Evolutionary conservation across 306 rosid species (phyloP).

Genomic region (Cucumis cinereus): DNA sequence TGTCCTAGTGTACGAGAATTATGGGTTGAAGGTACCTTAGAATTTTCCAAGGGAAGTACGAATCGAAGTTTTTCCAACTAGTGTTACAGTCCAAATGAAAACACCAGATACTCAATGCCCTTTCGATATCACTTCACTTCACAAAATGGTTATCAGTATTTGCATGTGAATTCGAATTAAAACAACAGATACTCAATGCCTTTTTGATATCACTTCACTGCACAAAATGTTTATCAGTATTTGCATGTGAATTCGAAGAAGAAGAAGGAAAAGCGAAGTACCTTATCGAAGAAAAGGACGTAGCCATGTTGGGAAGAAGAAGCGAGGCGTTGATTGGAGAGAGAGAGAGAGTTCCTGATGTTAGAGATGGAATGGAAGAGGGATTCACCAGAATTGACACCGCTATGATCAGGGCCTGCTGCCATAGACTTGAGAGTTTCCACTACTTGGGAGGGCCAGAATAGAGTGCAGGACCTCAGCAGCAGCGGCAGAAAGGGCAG

Average conservation of each 20-base stretch:
- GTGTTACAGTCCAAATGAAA: not conserved
- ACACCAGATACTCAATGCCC: not conserved
- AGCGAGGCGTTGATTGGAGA: constrained; percentile 29
- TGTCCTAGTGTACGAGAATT: not conserved
- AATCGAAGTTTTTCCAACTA: not conserved
- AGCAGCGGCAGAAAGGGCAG: constrained; percentile 48
- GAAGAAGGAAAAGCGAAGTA: constrained; percentile 8
- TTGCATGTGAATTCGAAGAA: not conserved
- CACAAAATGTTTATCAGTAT: not conserved
- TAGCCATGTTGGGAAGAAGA: constrained; percentile 41
- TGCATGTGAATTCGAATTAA: not conserved
- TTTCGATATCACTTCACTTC: not conserved
- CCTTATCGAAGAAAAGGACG: constrained; percentile 69
- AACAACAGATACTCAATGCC: not conserved
- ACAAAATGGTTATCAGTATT: not conserved
- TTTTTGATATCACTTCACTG: not conserved
- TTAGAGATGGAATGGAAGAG: constrained; percentile 41
- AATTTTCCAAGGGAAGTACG: not conserved
- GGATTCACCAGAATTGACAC: constrained; percentile 35
- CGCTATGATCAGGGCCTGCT: constrained; percentile 39
- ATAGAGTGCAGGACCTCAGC: constrained; percentile 33
- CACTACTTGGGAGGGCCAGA: constrained; percentile 68
- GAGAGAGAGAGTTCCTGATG: constrained; percentile 42
- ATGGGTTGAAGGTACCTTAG: not conserved
- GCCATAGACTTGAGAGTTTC: constrained; percentile 40